A percentile compares a stretch with the other conserved stretches of the same genome.
Evolutionary conservation across 768 basidiomycete species (phyloP).

Genomic region (Collybia mongolica): DNA sequence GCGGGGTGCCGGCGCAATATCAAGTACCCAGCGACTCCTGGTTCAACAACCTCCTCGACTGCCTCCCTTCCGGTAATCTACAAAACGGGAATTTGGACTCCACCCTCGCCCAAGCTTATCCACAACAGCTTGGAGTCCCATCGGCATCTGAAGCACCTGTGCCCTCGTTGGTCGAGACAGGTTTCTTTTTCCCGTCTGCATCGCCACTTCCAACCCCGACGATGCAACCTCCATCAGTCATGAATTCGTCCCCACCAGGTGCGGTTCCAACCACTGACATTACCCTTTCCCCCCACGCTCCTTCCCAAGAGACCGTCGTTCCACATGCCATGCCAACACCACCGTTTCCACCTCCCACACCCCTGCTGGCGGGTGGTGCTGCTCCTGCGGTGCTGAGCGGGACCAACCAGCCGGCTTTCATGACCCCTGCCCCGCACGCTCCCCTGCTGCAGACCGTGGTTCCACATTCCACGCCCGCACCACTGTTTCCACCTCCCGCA

Average conservation of each 20-base stretch:
- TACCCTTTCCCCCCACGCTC: background rate
- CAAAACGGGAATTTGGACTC: background rate
- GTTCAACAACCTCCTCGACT: background rate
- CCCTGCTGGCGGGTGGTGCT: no score
- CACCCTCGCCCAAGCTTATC: background rate
- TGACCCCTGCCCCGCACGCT: no score
- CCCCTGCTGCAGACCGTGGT: no score
- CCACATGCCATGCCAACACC: no score
- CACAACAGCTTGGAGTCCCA: background rate
- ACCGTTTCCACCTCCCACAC: no score
- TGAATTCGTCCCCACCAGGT: background rate
- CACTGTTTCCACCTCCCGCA: no score
- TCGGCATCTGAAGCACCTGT: background rate
- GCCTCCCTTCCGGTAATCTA: background rate
- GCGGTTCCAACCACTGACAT: background rate
- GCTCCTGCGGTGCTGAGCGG: no score
- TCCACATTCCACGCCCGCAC: no score
- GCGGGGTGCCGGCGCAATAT: background rate
- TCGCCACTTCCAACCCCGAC: background rate
- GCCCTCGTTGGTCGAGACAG: background rate
- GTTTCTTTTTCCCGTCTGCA: background rate
- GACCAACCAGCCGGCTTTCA: no score
- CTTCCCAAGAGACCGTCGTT: background rate
- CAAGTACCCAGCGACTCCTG: background rate
- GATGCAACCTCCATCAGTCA: background rate